These are phyloP conservation scores for Fusarium sp. DNA, from an alignment of 2,329 filamentous ascomycete species.

Conservation along the genomic window DNA sequence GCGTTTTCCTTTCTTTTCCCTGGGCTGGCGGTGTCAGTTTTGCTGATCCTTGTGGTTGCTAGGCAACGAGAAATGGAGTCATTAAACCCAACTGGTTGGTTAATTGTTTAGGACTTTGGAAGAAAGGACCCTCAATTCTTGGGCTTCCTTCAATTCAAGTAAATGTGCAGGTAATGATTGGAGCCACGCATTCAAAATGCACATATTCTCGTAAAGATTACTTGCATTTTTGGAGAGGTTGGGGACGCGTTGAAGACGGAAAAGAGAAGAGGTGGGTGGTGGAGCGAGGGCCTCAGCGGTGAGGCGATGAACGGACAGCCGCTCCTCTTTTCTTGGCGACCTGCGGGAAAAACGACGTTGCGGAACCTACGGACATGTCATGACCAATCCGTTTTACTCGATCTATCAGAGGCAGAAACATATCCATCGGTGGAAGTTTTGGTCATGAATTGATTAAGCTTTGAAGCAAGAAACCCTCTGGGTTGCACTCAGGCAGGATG, in stretches of 20 bases:
- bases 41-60: slow-evolving; percentile 37
- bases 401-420: not conserved
- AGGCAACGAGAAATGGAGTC: slow-evolving; percentile 37
- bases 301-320: slow-evolving; percentile 27
- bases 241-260: slow-evolving; percentile 1
- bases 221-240: slow-evolving; percentile 18
- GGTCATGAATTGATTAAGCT: not conserved
- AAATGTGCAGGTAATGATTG: slow-evolving; percentile 31
- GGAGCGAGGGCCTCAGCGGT: slow-evolving; percentile 39
- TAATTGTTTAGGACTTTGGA: not conserved
- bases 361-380: slow-evolving; percentile 32
- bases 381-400: slow-evolving; percentile 2
- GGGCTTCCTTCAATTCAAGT: not conserved
- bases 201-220: slow-evolving; percentile 8
- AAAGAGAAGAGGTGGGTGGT: slow-evolving; percentile 18
- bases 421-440: not conserved
- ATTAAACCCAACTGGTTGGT: slow-evolving; percentile 17
- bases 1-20: slow-evolving; percentile 16
- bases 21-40: slow-evolving; percentile 1
- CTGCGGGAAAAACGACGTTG: not conserved
- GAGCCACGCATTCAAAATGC: slow-evolving; percentile 39
- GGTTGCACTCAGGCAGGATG: slow-evolving; percentile 18
- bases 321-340: slow-evolving; percentile 33
- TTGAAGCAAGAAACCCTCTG: slow-evolving; percentile 6
- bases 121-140: not conserved